Base-by-base conservation (phyloP, 805 yeast species). In the Kuraishia piskuri region DNA sequence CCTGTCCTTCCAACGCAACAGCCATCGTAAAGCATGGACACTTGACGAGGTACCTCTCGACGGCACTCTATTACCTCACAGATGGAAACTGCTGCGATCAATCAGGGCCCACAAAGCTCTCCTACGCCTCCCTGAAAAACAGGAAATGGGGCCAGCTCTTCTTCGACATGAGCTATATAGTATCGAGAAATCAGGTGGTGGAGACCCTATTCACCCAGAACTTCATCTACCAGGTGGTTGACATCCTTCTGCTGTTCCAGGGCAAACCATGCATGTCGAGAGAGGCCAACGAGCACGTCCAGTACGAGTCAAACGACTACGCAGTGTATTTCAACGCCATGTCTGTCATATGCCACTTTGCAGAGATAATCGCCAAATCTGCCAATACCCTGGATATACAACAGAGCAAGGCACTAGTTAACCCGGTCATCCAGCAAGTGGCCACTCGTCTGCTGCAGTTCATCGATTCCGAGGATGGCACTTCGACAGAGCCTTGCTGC, bases 291-390 rank as follows among this genome's bases (percentile, higher is more conserved):
- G 84, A 81, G 55, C 99, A 92, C 66, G 90, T 92, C 9, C 97
- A 91, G 63, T 94, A 87, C 64, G 99, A 92, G 63, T 84, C 83
- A 48, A 88, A 88, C 31, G 92, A 88, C 51, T 94, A 91, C 74
- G 78, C 85, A 1, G 78, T 82, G 1, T 85, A 77, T 61, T 86
- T 86, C 64, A 86, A 85, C 56, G 81, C 86, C 1, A 67, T 84
- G 55, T 84, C 88, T 52, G 87, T 83, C 2, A 75, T 88, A 0
- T 76, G 85, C 9, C 85, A 86, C 55, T 77, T 82, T 58, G 76
- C 79, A 0, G 86, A 82, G 55, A 71, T 71, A 55, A 69, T 82
- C 12, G 77, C 84, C 0, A 78, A 74, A 54, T 66, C 80, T 4
- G 65, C 80, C 8, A 62, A 64, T 51, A 65, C 63, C 25, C 51